phyloP scores from a whole-genome alignment of 768 basidiomycete species.

The Tulasnella sp. region DNA sequence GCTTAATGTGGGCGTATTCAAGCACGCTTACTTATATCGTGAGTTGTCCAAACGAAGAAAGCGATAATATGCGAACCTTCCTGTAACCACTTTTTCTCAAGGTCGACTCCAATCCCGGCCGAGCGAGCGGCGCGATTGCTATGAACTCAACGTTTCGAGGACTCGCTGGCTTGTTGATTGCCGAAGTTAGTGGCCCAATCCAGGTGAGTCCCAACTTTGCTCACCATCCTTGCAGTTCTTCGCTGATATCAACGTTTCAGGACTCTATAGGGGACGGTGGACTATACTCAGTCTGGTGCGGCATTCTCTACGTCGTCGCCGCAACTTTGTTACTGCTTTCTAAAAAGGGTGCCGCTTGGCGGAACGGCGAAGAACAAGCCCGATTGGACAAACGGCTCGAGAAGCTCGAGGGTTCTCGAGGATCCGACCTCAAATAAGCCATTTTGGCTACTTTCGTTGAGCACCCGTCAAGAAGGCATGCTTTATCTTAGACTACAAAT shows the following conservation, averaged over 20 bases:
- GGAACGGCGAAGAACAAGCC: conserved; percentile 36
- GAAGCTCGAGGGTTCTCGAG: not conserved
- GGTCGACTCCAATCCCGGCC: conserved; percentile 65
- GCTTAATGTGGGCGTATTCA: conserved; percentile 60
- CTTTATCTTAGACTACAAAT: no score
- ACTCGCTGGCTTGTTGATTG: conserved; percentile 49
- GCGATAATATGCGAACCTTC: not conserved
- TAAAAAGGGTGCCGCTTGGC: conserved; percentile 49
- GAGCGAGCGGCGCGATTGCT: conserved; percentile 60
- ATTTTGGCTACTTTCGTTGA: no score
- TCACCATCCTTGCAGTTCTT: not conserved
- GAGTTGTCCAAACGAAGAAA: not conserved
- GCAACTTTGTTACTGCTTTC: conserved; percentile 48
- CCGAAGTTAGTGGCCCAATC: conserved; percentile 63
- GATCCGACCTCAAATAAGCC: no score
- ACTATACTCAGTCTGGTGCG: conserved; percentile 57
- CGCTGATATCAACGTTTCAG: conserved; percentile 25
- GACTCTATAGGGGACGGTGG: conserved; percentile 68
- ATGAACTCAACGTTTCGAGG: conserved; percentile 71
- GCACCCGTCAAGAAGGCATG: no score
- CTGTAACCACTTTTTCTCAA: not conserved
- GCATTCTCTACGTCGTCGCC: conserved; percentile 41
- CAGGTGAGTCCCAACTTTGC: conserved; percentile 34
- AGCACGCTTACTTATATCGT: conserved; percentile 75
- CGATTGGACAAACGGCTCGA: conserved; percentile 23